These are phyloP conservation scores for Daldinia grandis DNA, from an alignment of 495 filamentous ascomycete genomes.

Conservation along the genomic window DNA sequence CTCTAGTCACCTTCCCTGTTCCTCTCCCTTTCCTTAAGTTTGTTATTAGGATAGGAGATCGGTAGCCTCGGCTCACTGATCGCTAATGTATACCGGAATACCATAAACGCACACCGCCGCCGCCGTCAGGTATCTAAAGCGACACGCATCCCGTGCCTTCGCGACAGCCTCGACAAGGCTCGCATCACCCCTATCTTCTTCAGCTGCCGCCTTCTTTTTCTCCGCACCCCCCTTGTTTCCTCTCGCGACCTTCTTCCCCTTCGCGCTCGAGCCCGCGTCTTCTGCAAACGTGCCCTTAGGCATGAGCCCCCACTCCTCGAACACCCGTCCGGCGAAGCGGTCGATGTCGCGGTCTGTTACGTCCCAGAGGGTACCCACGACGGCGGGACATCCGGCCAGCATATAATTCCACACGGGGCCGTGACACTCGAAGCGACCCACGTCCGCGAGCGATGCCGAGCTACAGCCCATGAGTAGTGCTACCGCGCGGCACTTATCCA, in stretches of 20 bases:
- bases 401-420: slow-evolving; percentile 93
- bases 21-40: no score
- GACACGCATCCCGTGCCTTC: slow-evolving; percentile 74
- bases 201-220: neutral
- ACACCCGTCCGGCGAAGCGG: slow-evolving; percentile 77
- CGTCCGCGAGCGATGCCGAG: slow-evolving; percentile 77
- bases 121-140: slow-evolving; percentile 89
- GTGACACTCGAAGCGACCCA: slow-evolving; percentile 86
- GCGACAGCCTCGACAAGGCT: slow-evolving; percentile 82
- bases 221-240: slow-evolving; percentile 22
- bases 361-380: slow-evolving; percentile 94
- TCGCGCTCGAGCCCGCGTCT: slow-evolving; percentile 35
- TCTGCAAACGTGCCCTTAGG: slow-evolving; percentile 46
- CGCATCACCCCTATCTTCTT: slow-evolving; percentile 21
- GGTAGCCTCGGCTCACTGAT: slow-evolving; percentile 5
- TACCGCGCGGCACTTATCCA: slow-evolving; percentile 73
- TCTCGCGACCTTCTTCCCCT: slow-evolving; percentile 22
- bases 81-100: slow-evolving; percentile 81
- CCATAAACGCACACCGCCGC: slow-evolving; percentile 95
- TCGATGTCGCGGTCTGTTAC: slow-evolving; percentile 98
- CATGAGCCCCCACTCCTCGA: slow-evolving; percentile 87
- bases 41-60: no score
- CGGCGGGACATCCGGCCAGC: slow-evolving; percentile 80
- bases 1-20: neutral
- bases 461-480: slow-evolving; percentile 93